These are phyloP conservation scores for Plasmodium reichenowi DNA, from an alignment of 169 alveolate genomes.

Conservation along the genomic window DNA sequence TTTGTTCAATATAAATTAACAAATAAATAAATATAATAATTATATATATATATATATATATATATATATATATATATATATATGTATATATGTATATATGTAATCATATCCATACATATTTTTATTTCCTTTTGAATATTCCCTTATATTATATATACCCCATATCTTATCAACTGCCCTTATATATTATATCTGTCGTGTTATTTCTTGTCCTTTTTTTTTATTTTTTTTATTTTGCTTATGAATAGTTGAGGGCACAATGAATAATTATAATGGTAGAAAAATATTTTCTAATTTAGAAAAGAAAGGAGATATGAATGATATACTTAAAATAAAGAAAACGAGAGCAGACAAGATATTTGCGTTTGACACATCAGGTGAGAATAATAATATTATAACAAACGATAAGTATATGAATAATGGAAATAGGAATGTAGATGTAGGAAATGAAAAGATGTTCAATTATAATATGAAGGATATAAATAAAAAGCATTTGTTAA, in stretches of 20 bases:
- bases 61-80: background rate
- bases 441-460: slow-evolving; percentile 31
- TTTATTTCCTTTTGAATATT: background rate
- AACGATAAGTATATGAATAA: slow-evolving; percentile 10
- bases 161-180: no score
- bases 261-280: slow-evolving; percentile 34
- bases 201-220: background rate
- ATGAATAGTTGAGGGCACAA: slow-evolving; percentile 17
- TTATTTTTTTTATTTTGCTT: background rate
- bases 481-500: slow-evolving; percentile 30
- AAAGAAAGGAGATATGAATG: slow-evolving; percentile 19
- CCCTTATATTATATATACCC: no score
- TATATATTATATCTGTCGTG: no score
- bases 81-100: background rate
- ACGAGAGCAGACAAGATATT: slow-evolving; percentile 20
- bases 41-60: background rate
- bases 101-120: background rate
- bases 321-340: slow-evolving; percentile 36
- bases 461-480: slow-evolving; percentile 32
- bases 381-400: background rate
- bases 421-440: slow-evolving; percentile 37
- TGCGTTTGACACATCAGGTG: slow-evolving; percentile 3
- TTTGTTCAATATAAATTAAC: background rate
- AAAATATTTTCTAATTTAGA: slow-evolving; percentile 10
- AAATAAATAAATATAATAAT: background rate